Conservation (phyloP, 371 early-diverging fungal genomes). For the Mucor lusitanicus region DNA sequence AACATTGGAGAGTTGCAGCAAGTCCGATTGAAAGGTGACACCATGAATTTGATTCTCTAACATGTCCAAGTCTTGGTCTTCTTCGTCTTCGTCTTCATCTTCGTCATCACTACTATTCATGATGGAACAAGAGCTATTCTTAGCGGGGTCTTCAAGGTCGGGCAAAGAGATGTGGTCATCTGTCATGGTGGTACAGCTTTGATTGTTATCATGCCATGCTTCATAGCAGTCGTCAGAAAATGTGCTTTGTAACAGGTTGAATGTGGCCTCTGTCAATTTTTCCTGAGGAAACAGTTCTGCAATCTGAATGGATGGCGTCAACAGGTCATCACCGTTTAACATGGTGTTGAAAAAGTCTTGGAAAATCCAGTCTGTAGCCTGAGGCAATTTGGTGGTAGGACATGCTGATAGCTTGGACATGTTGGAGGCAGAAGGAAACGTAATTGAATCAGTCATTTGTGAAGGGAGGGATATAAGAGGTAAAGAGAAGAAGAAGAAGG, state of each 20-base stretch:
- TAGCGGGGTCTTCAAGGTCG: constrained; percentile 3
- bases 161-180: constrained; percentile 4
- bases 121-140: background rate
- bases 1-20: background rate
- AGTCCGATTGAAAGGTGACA: background rate
- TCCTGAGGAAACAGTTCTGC: constrained; percentile 3
- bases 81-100: constrained; percentile 10
- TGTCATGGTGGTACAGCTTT: background rate
- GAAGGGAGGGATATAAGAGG: background rate
- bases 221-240: background rate
- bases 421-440: constrained; percentile 17
- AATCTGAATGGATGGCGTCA: background rate
- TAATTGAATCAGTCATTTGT: constrained; percentile 8
- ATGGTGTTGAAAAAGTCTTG: constrained; percentile 14
- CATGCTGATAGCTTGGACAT: constrained; percentile 20
- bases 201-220: background rate
- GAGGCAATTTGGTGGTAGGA: constrained; percentile 18
- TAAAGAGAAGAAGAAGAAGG: background rate
- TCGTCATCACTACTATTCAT: background rate
- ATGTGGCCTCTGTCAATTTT: background rate
- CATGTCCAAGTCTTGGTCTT: background rate
- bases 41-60: background rate
- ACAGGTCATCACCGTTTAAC: background rate
- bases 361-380: constrained; percentile 20
- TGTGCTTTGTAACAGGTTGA: background rate